Base-by-base conservation (phyloP, 1,139 yeast species). In the Taphrina confusa region DNA sequence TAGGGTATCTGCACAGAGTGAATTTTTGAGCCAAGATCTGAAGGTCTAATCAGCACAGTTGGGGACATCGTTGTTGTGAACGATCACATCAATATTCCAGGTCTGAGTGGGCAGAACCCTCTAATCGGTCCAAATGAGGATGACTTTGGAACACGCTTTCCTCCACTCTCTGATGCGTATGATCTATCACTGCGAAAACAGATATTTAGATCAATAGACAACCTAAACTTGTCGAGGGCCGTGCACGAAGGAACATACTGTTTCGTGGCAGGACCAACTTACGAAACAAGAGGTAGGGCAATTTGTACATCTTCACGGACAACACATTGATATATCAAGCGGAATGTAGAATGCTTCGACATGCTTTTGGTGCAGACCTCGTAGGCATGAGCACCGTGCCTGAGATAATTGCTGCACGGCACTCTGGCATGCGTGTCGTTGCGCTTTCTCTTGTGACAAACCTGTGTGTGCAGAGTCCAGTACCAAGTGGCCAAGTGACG, bases 351-450 rank as follows among this genome's bases (percentile, higher is more conserved):
- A 79, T 84, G 78, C 76, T 91, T 50, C 75, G 82, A 64, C 23
- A 37, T n/a, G 68, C 76, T 9, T 67, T 87, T 49, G 97, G 97
- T 5, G 97, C 90, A 51, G 97, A 92, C 73, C 88, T 95, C 0
- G 97, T 91, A 4, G 98, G 98, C 2, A 92, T 92, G 98, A 87
- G 96, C 62, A 92, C 97, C 0, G 97, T 91, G 34, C 97, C 98
- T 0, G 98, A 92, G 72, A 95, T 89, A 1, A 82, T 90, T 65
- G 85, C 88, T 12, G 97, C 96, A 2, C 84, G 96, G 69, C 97
- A 92, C 72, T 80, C 85, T 62, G 95, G 90, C 0, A 73, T 94
- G 74, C 78, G 78, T 65, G 95, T 89, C 2, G 45, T 92, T 64
- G 97, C 97, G 0, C 72, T 92, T 59, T 85, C 95, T 63, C 78